phyloP scores from a whole-genome alignment of 176 grass and related monocot genomes.

The Cocos nucifera region DNA sequence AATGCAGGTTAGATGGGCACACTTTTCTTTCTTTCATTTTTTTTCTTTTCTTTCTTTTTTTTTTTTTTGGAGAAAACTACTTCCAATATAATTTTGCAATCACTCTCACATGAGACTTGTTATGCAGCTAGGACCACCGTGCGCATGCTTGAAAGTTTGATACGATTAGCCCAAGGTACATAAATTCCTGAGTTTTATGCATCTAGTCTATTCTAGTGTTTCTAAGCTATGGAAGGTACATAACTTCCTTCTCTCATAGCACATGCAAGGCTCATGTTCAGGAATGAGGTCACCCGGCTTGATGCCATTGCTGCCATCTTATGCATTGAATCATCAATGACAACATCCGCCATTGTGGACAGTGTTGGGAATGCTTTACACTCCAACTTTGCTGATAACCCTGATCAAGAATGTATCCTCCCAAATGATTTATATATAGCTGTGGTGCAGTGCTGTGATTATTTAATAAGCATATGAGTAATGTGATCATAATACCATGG shows the following conservation, averaged over 20 bases:
- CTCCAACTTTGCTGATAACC: slow-evolving; percentile 67
- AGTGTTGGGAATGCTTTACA: slow-evolving; percentile 50
- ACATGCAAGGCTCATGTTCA: slow-evolving; percentile 92
- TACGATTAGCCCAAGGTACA: slow-evolving; percentile 83
- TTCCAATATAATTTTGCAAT: slow-evolving; percentile 4
- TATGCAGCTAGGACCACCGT: slow-evolving; percentile 86
- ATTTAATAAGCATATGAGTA: no score
- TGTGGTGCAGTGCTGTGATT: no score
- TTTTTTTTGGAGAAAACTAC: no score
- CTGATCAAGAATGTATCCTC: slow-evolving; percentile 94
- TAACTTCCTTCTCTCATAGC: slow-evolving; percentile 27
- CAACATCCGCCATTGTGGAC: slow-evolving; percentile 71
- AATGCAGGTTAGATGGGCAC: slow-evolving; percentile 52
- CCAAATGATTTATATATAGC: not conserved
- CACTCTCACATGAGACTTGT: slow-evolving; percentile 11
- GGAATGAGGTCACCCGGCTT: slow-evolving; percentile 56
- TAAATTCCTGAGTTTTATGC: slow-evolving; percentile 1
- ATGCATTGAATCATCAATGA: slow-evolving; percentile 94
- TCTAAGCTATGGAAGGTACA: not conserved
- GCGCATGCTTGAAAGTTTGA: slow-evolving; percentile 95
- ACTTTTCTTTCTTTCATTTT: not conserved
- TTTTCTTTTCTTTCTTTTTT: no score
- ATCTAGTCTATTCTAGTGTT: not conserved
- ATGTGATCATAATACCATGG: no score
- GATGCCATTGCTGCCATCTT: slow-evolving; percentile 85